Evolutionary conservation across 768 basidiomycete species (phyloP), one percentile per base, ranked within the genome.

Genomic region (Rhizopogon vinicolor): DNA sequence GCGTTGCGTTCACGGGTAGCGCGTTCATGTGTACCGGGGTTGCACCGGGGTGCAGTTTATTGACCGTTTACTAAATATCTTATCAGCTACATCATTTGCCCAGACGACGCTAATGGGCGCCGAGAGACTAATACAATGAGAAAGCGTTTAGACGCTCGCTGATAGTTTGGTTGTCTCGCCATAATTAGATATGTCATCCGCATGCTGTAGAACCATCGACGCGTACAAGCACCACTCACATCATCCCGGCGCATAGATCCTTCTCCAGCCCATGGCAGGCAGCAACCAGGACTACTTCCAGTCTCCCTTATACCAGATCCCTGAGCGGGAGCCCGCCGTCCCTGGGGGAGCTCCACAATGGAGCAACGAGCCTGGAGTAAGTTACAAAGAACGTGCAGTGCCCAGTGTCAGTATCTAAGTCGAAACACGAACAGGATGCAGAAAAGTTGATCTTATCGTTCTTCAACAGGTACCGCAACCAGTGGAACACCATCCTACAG

Each of bases 401-500:
- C 64, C 65, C 28, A 58, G 54, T 51, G 72, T 75, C 44, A 70
- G 74, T 70, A 55, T 41, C 44, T 46, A 44, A 55, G 39, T 44
- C 10, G 50, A 45, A 35, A 53, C 41, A 54, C 42, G 25, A 40
- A 25, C 49, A 51, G 41, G 51, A 12, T 57, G 40, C 54, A 29
- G 22, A 42, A 22, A 56, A 44, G 59, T 71, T 68, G 59, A 71
- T 60, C 54, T 55, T 45, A 40, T 42, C 61, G 51, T 62, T 60
- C 57, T 45, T 56, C 41, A 44, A 42, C 68, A 91, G 89, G 89
- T 93, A 16, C 78, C 85, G 61, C 80, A 78, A 48, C 92, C 91
- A 40, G 84, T 77, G 2, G 73, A 78, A 58, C 70, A 76, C 62
- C 80, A 71, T 45, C 91, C 91, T 0, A 81, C 83, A 1, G 87